Percentiles rank a stretch among this genome's conserved stretches.
phyloP scores from a whole-genome alignment of 2,329 filamentous ascomycete species.

The Lachnellula suecica region DNA sequence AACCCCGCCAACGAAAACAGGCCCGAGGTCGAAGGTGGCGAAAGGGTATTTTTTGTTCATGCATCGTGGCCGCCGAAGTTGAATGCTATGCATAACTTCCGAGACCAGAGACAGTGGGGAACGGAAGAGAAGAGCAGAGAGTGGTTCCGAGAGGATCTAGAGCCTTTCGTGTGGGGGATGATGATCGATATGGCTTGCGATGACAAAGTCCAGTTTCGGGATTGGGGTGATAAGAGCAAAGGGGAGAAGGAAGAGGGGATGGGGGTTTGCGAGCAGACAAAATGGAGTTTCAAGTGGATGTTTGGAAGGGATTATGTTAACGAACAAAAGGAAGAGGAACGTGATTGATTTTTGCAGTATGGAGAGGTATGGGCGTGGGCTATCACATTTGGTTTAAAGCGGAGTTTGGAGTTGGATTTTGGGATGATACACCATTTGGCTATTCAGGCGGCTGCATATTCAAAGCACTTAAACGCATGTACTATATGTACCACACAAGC shows the following conservation, averaged over 20 bases:
- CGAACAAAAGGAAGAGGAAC: too few relatives aligned
- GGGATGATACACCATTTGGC: too few relatives aligned
- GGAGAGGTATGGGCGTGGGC: too few relatives aligned
- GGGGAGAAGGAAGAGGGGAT: constrained; percentile 4
- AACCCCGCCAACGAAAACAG: neutral
- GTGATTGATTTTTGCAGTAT: too few relatives aligned
- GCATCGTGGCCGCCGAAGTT: constrained; percentile 21
- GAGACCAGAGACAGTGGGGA: constrained; percentile 16
- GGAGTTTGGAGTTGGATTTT: too few relatives aligned
- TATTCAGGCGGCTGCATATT: too few relatives aligned
- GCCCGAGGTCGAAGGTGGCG: neutral
- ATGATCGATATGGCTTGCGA: constrained; percentile 25
- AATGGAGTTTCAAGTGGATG: constrained; percentile 11
- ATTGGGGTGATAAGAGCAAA: constrained; percentile 12
- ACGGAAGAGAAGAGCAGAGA: neutral
- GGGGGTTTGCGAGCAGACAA: constrained; percentile 16
- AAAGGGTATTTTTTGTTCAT: constrained; percentile 19
- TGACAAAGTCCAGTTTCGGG: constrained; percentile 9
- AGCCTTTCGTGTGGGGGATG: constrained; percentile 17
- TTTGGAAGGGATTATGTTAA: too few relatives aligned
- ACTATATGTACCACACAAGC: too few relatives aligned
- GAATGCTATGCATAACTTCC: constrained; percentile 16
- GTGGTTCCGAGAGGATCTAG: constrained; percentile 17
- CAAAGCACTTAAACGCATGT: too few relatives aligned
- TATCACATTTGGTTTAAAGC: too few relatives aligned